These are phyloP conservation scores for Apocynum venetum DNA, from an alignment of 257 asterid genomes.

Conservation along the genomic window DNA sequence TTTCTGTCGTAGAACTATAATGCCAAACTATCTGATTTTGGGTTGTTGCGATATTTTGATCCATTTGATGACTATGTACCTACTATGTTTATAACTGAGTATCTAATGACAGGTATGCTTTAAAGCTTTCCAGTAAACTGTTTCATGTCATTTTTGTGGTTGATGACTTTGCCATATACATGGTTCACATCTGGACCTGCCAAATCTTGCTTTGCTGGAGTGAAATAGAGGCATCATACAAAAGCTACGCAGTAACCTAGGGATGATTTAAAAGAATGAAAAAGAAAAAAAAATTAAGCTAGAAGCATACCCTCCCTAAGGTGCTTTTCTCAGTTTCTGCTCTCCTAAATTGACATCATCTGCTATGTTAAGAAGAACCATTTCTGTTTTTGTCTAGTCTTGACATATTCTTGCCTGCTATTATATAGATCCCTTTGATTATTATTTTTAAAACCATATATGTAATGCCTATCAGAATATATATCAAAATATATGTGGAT, in stretches of 20 bases:
- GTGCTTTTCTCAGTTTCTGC: no score
- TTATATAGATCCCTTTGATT: no score
- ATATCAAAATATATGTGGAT: no score
- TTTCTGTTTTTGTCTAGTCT: no score
- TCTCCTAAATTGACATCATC: no score
- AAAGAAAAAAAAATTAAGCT: no score
- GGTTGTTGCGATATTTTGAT: conserved; percentile 75
- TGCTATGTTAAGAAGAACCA: no score
- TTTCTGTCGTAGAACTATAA: conserved; percentile 49
- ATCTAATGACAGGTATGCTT: conserved; percentile 73
- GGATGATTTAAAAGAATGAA: not conserved
- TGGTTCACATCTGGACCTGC: not conserved
- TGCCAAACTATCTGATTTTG: conserved; percentile 87
- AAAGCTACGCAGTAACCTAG: not conserved
- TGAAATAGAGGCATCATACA: not conserved
- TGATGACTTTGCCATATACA: not conserved
- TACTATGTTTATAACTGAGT: conserved; percentile 89
- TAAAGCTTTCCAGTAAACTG: not conserved
- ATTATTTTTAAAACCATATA: no score
- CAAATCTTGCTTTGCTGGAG: not conserved
- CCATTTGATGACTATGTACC: conserved; percentile 88
- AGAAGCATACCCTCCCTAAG: no score
- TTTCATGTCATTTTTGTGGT: not conserved
- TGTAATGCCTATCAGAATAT: no score
- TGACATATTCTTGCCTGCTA: no score